Evolutionary conservation across 2,329 filamentous ascomycete species (phyloP).

Genomic region (Anisogramma anomala): DNA sequence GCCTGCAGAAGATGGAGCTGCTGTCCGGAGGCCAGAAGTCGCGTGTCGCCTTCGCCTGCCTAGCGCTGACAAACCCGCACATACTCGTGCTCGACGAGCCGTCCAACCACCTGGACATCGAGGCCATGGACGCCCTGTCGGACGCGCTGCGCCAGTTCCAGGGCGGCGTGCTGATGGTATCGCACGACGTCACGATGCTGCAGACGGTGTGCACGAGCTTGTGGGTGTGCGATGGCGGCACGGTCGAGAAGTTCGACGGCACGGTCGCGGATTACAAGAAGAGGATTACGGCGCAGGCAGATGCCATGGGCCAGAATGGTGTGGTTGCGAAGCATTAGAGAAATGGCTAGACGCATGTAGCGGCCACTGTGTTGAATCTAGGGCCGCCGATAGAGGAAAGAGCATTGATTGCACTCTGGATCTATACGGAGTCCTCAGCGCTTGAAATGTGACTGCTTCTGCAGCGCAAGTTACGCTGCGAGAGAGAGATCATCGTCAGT

Average conservation of each 20-base stretch:
- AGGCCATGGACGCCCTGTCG: slow-evolving; percentile 93
- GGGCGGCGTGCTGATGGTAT: slow-evolving; percentile 95
- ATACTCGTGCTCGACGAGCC: slow-evolving; percentile 97
- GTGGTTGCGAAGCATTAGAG: slow-evolving; percentile 59
- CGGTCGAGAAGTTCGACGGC: slow-evolving; percentile 89
- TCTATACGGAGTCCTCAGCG: too few relatives aligned
- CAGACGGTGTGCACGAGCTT: slow-evolving; percentile 89
- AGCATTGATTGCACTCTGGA: too few relatives aligned
- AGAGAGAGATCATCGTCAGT: too few relatives aligned
- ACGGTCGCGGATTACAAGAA: slow-evolving; percentile 97
- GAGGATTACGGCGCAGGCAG: slow-evolving; percentile 80
- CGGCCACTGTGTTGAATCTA: too few relatives aligned
- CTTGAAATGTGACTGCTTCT: too few relatives aligned
- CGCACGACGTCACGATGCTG: slow-evolving; percentile 97
- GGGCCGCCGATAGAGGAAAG: too few relatives aligned
- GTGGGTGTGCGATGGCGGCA: slow-evolving; percentile 93
- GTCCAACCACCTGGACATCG: slow-evolving; percentile 97
- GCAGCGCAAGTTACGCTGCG: too few relatives aligned
- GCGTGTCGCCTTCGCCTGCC: slow-evolving; percentile 92
- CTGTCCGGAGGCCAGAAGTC: slow-evolving; percentile 97
- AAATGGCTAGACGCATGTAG: too few relatives aligned
- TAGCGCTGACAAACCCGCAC: slow-evolving; percentile 87
- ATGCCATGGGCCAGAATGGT: slow-evolving; percentile 54
- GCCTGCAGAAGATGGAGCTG: slow-evolving; percentile 88
- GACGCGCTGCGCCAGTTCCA: slow-evolving; percentile 76